Percentiles rank a stretch among this genome's conserved stretches.
These are phyloP conservation scores for Solanum hybrid DNA, from an alignment of 305 asterid species.

Conservation along the genomic window DNA sequence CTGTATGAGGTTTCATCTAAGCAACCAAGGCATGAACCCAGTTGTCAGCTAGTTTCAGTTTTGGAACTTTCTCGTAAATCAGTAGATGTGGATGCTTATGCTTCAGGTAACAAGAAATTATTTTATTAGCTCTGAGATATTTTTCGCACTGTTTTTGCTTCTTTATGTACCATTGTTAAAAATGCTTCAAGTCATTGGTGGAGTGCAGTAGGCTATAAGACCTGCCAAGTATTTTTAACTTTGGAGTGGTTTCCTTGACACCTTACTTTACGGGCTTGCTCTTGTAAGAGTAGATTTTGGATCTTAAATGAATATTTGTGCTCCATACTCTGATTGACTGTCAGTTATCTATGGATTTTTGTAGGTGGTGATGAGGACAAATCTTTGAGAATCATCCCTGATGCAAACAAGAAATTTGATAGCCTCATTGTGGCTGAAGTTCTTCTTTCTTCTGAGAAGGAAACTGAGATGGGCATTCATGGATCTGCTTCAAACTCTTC, in stretches of 20 bases:
- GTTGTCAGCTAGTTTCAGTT: constrained; percentile 6
- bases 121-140: background rate
- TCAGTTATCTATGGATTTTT: background rate
- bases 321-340: background rate
- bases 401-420: constrained; percentile 16
- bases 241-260: background rate
- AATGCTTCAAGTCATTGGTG: background rate
- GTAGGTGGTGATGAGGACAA: constrained; percentile 29
- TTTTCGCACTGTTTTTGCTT: background rate
- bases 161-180: background rate
- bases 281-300: background rate
- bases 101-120: constrained; percentile 9
- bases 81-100: background rate
- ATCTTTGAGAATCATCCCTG: background rate
- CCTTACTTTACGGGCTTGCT: background rate
- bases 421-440: constrained; percentile 14
- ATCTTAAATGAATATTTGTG: background rate
- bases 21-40: constrained; percentile 21
- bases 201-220: background rate
- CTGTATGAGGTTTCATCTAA: constrained; percentile 13
- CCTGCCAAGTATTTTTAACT: background rate
- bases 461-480: constrained; percentile 16
- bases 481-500: constrained; percentile 27
- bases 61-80: constrained; percentile 16
- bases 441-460: constrained; percentile 13